Evolutionary conservation across 2,329 filamentous ascomycete genomes (phyloP).

Genomic region (Raffaelea ambrosiae): DNA sequence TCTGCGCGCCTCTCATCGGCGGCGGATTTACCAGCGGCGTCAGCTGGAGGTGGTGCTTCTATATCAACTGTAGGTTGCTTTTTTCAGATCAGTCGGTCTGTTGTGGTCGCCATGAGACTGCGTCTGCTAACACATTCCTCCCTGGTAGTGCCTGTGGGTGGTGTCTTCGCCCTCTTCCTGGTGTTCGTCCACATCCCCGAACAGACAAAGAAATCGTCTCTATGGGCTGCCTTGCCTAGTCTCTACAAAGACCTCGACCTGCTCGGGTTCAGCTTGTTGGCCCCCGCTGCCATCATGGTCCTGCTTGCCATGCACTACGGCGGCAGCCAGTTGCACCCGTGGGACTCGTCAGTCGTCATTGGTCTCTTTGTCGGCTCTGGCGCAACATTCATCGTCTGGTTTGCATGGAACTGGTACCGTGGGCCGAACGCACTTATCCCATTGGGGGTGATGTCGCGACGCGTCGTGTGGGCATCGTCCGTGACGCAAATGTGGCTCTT

Average conservation of each 20-base stretch:
- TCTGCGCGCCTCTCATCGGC: constrained; percentile 38
- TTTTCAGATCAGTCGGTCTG: too few species aligned
- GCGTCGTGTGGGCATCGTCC: constrained; percentile 13
- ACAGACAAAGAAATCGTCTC: background rate
- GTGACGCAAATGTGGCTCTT: too few species aligned
- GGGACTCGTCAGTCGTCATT: constrained; percentile 29
- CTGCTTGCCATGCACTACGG: constrained; percentile 36
- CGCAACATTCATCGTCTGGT: constrained; percentile 30
- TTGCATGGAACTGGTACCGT: constrained; percentile 29
- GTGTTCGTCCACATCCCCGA: constrained; percentile 27
- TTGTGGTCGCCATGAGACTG: too few species aligned
- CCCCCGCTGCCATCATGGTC: constrained; percentile 29
- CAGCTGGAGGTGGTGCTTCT: constrained; percentile 39
- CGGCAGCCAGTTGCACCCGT: constrained; percentile 25
- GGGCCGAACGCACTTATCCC: constrained; percentile 9
- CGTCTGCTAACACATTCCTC: background rate
- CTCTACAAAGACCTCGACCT: constrained; percentile 24
- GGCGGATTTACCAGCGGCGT: constrained; percentile 40
- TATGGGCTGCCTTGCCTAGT: background rate
- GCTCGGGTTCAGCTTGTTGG: constrained; percentile 32
- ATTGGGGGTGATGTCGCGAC: background rate
- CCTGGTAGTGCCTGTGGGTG: constrained; percentile 24
- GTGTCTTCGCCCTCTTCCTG: constrained; percentile 23
- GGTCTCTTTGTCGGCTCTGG: constrained; percentile 29
- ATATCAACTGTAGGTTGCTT: constrained; percentile 12